Evolutionary conservation across 106 monocot species (phyloP).

Genomic region (Dendrobium catenatum): DNA sequence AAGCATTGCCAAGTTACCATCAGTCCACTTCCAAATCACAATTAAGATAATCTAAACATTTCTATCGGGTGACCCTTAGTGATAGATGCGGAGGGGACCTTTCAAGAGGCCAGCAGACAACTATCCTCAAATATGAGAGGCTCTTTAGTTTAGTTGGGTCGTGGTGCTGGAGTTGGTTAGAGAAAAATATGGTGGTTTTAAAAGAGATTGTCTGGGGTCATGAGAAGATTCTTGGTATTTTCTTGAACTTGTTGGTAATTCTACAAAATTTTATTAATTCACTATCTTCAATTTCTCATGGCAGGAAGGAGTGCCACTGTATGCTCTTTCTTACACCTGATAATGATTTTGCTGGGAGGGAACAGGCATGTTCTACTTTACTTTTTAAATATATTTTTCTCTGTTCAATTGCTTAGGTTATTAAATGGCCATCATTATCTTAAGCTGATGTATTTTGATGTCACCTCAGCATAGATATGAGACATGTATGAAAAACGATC

Average conservation of each 20-base stretch:
- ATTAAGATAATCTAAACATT: background rate
- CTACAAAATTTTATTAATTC: background rate
- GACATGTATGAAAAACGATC: background rate
- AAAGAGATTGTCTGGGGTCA: background rate
- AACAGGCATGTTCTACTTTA: slow-evolving; percentile 53
- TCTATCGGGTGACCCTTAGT: background rate
- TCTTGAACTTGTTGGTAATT: background rate
- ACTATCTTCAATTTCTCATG: slow-evolving; percentile 8
- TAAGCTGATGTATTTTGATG: background rate
- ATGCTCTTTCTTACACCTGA: slow-evolving; percentile 98
- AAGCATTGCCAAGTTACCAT: background rate
- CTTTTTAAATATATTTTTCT: background rate
- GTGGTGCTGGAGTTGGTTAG: background rate
- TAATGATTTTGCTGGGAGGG: slow-evolving; percentile 91
- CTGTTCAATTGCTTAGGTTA: background rate
- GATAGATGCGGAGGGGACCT: background rate
- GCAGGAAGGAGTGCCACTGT: slow-evolving; percentile 99
- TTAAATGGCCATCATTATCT: slow-evolving; percentile 1
- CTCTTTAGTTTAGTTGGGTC: background rate
- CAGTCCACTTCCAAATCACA: background rate
- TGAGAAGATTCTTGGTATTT: background rate
- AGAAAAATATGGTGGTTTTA: background rate
- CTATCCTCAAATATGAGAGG: background rate
- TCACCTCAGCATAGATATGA: background rate
- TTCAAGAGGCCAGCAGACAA: background rate